Evolutionary conservation across 108 stramenopile genomes (phyloP), one percentile per base, ranked within the genome.

Genomic region (Cylindrotheca fusiformis): DNA sequence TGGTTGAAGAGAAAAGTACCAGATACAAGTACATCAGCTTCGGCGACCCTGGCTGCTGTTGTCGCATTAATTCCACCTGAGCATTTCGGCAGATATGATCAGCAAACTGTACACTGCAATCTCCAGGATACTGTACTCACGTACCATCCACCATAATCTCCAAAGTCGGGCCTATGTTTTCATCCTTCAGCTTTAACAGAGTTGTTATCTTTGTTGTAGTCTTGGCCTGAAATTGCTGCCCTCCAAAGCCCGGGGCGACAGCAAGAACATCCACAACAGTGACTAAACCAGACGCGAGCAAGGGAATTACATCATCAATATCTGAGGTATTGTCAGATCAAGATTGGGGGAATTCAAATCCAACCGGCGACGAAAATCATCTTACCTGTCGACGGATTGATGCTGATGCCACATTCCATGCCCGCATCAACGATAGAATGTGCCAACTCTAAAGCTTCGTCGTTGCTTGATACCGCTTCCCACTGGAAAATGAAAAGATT

Each of bases 61-160:
- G 63, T 48, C 5, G 23, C 51, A 44, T 90, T 87, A 48, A 93
- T 79, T 17, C 92, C 92, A 2, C 36, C 36, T 41, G n/a, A n/a
- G n/a, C n/a, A n/a, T n/a, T n/a, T n/a, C n/a, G n/a, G 14, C 36
- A 41, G 14, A 41, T 10, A 41, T 10, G 14, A 41, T 41, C 36
- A 14, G 36, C 14, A 41, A 14, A 10, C 10, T 41, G n/a, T n/a
- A n/a, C n/a, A n/a, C n/a, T n/a, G n/a, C 14, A 41, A 14, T 41
- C 36, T 14, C 6, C 36, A 41, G 6, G 14, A 41, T 41, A 41
- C 14, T 41, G 36, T 41, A 41, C 10, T 41, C 14, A 14, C 36
- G 36, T 41, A 41, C 92, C 92, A 75, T 93, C 92, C 17, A 88
- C 87, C 60, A 85, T 66, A 12, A 93, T 82, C 8, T 66, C 53